A percentile compares a stretch with the other conserved stretches of the same genome.
Evolutionary conservation across 1,284 basidiomycete genomes (phyloP).

Genomic region (Exobasidium cylindrosporum): DNA sequence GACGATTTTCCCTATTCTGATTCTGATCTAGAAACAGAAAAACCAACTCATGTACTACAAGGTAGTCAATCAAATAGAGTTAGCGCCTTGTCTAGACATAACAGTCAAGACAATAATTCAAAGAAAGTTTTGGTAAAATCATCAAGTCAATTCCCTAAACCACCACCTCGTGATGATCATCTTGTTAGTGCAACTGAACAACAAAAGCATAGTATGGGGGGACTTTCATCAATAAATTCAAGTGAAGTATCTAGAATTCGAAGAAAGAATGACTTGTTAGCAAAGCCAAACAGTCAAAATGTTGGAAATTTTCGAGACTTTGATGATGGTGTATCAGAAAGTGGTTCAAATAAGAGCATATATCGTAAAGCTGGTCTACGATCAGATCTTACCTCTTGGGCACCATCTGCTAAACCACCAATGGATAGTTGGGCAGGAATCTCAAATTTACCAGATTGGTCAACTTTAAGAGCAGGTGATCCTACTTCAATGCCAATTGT

Average conservation of each 20-base stretch:
- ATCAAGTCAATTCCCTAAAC: neutral
- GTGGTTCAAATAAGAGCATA: neutral
- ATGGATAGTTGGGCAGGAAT: neutral
- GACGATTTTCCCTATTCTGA: neutral
- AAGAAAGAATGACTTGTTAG: neutral
- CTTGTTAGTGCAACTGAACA: neutral
- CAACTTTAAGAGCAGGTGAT: slow-evolving; percentile 1
- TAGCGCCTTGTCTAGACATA: neutral
- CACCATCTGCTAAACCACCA: slow-evolving; percentile 9
- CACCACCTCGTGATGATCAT: neutral
- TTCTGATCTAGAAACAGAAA: neutral
- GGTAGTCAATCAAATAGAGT: neutral
- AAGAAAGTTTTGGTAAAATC: neutral
- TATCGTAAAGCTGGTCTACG: slow-evolving; percentile 12
- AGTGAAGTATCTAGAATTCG: neutral
- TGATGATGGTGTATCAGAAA: neutral
- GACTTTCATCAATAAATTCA: neutral
- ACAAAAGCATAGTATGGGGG: neutral
- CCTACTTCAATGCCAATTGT: slow-evolving; percentile 17
- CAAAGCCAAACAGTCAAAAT: neutral
- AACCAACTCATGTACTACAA: neutral
- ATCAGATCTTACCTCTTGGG: slow-evolving; percentile 11
- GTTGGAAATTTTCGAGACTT: neutral
- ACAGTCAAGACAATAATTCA: neutral
- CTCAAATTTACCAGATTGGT: slow-evolving; percentile 8